Base-by-base conservation (phyloP, 2,329 filamentous ascomycete genomes). In the Ophiostoma sp. region DNA sequence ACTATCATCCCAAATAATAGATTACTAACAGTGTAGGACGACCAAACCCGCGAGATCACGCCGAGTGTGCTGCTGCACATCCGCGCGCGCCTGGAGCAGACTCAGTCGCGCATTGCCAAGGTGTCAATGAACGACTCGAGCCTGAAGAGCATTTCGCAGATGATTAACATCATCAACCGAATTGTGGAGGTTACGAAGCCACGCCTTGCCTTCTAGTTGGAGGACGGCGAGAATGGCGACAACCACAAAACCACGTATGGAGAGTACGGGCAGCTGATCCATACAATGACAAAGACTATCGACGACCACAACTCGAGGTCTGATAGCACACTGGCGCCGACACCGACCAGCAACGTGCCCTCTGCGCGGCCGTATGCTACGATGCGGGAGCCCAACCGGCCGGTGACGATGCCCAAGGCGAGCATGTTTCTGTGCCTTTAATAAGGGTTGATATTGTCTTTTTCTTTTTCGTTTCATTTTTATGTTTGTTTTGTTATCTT, bases 41-140 rank as follows among this genome's bases (percentile, higher is more conserved):
- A 81, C 36, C 82, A 85, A 76, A 80, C 85, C 68, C 80, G 81
- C 68, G 82, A 83, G 38, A 83, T 86, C 49, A 81, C 84, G 45
- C 84, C 84, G 40, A 84, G 82, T 73, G 85, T 87, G 72, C 85
- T 87, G 79, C 76, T 77, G 62, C 81, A 84, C 52, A 80, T 86
- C 72, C 79, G 83, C 71, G 77, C 80, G 66, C 80, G 83, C 52
- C 78, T 85, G 55, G 84, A 86, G 74, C 79, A 81, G 68, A 78
- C 86, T 12, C 82, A 83, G 72, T 78, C 83, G 72, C 81, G 79
- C 67, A 80, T 86, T 70, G 81, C 78, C 75, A 79, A 79, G 70
- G 76, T 79, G 47, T 76, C 80, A n/a, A 80, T 81, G 9, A 78
- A 79, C 42, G 82, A 85, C 72, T 77, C 79, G 36, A 77, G 81